Percentiles rank a stretch among this genome's conserved stretches.
Conservation (phyloP, 164 flowering plant genomes). For the Dillenia turbinata region DNA sequence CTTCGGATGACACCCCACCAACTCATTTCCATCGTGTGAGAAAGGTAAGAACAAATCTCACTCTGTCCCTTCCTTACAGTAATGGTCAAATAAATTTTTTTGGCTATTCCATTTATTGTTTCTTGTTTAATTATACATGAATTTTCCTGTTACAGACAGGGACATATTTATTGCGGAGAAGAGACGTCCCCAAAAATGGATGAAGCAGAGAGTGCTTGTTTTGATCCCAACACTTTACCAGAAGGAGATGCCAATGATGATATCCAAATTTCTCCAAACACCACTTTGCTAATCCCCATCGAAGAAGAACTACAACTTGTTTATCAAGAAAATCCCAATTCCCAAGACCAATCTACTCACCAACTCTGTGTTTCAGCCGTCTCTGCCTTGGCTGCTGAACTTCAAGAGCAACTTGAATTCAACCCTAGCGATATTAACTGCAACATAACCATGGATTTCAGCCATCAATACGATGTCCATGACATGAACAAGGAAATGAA, state of each 20-base stretch:
- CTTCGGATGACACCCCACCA: background rate
- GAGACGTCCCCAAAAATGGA: constrained; percentile 15
- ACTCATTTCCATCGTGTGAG: background rate
- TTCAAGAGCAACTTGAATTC: constrained; percentile 25
- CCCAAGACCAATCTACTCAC: background rate
- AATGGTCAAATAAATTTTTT: background rate
- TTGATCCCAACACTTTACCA: constrained; percentile 29
- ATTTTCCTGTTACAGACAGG: constrained; percentile 13
- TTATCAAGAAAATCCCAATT: constrained; percentile 16
- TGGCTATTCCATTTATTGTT: background rate
- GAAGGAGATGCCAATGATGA: constrained; percentile 14
- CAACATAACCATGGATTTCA: constrained; percentile 5
- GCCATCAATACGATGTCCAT: constrained; percentile 20
- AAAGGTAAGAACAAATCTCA: background rate
- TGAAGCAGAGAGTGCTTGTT: constrained; percentile 27
- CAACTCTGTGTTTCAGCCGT: background rate
- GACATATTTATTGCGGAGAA: constrained; percentile 7
- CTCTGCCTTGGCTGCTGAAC: constrained; percentile 20
- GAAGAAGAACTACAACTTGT: constrained; percentile 18
- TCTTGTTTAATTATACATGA: no score
- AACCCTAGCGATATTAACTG: no score
- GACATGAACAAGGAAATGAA: constrained; percentile 15
- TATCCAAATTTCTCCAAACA: constrained; percentile 7
- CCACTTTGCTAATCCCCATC: constrained; percentile 4
- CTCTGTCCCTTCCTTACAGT: background rate